These are phyloP conservation scores for Notholithocarpus densiflorus DNA, from an alignment of 306 rosid genomes.

Conservation along the genomic window DNA sequence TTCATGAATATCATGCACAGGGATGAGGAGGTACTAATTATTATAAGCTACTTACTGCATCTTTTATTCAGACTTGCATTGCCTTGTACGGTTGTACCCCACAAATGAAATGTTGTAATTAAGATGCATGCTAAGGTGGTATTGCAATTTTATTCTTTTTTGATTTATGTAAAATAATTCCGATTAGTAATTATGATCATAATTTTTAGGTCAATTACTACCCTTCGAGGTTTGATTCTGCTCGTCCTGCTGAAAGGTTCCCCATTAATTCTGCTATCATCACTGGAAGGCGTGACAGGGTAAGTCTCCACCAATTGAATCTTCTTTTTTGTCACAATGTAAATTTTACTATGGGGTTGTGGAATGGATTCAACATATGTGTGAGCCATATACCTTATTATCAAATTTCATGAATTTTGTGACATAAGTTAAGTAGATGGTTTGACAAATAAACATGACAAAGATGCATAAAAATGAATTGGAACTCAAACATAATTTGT, in stretches of 20 bases:
- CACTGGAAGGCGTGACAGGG: conserved; percentile 78
- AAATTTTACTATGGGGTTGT: too few species aligned
- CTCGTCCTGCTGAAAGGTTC: conserved; percentile 68
- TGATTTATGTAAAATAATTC: neutral
- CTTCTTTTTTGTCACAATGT: neutral
- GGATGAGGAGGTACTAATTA: conserved; percentile 62
- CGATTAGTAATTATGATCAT: conserved; percentile 12
- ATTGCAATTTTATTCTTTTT: neutral
- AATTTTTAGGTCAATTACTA: conserved; percentile 69
- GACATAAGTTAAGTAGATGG: too few species aligned
- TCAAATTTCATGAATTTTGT: too few species aligned
- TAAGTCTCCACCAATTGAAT: conserved; percentile 26
- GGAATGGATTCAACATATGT: neutral
- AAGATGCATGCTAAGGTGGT: neutral
- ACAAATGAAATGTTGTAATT: too few species aligned
- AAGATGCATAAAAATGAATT: too few species aligned
- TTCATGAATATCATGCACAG: conserved; percentile 90
- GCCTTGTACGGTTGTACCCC: too few species aligned
- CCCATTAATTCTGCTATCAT: conserved; percentile 50
- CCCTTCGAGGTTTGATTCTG: conserved; percentile 85
- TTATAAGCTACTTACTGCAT: neutral
- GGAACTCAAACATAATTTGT: neutral
- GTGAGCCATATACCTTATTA: too few species aligned
- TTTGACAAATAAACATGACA: too few species aligned
- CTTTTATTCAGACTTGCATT: neutral